Conservation (phyloP, 2,329 filamentous ascomycete species). For the Colletotrichum paranaense region DNA sequence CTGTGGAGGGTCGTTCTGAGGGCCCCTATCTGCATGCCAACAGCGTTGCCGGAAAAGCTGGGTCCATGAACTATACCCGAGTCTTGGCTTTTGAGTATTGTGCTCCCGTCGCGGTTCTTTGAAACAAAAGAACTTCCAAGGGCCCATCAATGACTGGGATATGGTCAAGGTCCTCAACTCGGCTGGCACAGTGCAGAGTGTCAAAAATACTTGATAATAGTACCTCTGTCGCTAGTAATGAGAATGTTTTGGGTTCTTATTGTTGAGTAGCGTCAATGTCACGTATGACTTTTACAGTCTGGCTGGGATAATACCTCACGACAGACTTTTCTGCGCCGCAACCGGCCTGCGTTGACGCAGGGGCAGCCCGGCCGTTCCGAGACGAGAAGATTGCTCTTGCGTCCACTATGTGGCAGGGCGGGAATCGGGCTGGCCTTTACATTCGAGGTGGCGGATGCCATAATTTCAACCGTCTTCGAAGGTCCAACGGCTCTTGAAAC, state of each 20-base stretch:
- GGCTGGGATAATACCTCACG: neutral
- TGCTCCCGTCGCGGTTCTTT: neutral
- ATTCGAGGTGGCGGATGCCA: neutral
- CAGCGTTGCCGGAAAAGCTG: conserved; percentile 34
- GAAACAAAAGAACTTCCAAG: neutral
- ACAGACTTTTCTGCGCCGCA: neutral
- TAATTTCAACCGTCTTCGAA: neutral
- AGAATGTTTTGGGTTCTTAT: too few species aligned
- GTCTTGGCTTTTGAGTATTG: neutral
- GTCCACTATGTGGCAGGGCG: neutral
- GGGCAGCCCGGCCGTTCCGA: neutral
- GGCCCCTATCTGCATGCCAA: conserved; percentile 41
- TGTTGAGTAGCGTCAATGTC: neutral
- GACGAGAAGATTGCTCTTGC: neutral
- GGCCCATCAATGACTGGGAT: conserved; percentile 7
- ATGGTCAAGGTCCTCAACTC: neutral
- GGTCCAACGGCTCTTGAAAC: neutral
- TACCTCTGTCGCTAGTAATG: too few species aligned
- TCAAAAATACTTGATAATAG: neutral
- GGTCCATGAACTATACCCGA: neutral
- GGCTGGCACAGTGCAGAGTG: neutral
- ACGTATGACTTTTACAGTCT: neutral
- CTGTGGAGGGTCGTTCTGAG: conserved; percentile 38
- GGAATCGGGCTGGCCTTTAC: neutral
- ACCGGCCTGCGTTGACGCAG: neutral